Conservation (phyloP, 495 filamentous ascomycete genomes). For the Aspergillus sparsus region DNA sequence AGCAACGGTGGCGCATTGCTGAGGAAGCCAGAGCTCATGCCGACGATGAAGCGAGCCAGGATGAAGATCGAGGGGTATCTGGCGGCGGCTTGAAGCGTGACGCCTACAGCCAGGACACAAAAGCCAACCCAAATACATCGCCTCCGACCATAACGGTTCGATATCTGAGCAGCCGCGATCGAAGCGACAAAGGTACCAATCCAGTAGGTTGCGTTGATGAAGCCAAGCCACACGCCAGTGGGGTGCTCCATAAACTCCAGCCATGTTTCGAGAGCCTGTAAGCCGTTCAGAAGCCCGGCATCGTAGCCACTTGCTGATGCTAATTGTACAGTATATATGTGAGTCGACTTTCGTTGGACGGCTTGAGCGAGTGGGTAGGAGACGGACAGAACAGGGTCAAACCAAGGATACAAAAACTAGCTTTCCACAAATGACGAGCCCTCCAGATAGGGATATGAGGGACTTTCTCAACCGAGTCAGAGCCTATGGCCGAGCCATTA, state of each 20-base stretch:
- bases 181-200: constrained; percentile 17
- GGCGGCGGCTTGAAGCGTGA: constrained; percentile 53
- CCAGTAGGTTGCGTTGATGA: constrained; percentile 26
- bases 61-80: constrained; percentile 55
- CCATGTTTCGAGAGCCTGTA: constrained; percentile 24
- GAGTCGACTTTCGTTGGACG: background rate
- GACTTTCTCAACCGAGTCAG: background rate
- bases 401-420: constrained; percentile 4
- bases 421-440: constrained; percentile 2
- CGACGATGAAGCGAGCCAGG: constrained; percentile 58
- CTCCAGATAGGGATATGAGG: background rate
- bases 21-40: constrained; percentile 59
- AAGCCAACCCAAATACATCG: constrained; percentile 58
- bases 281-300: constrained; percentile 28
- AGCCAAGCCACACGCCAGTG: constrained; percentile 24
- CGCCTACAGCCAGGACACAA: constrained; percentile 60
- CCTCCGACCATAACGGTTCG: constrained; percentile 10
- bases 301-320: constrained; percentile 27
- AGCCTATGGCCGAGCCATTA: background rate
- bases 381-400: constrained; percentile 9
- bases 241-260: constrained; percentile 23
- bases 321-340: background rate
- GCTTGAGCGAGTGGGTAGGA: background rate
- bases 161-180: background rate
- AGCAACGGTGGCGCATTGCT: constrained; percentile 60